phyloP scores from a whole-genome alignment of 2,329 filamentous ascomycete genomes.

The Endocalyx cinctus region DNA sequence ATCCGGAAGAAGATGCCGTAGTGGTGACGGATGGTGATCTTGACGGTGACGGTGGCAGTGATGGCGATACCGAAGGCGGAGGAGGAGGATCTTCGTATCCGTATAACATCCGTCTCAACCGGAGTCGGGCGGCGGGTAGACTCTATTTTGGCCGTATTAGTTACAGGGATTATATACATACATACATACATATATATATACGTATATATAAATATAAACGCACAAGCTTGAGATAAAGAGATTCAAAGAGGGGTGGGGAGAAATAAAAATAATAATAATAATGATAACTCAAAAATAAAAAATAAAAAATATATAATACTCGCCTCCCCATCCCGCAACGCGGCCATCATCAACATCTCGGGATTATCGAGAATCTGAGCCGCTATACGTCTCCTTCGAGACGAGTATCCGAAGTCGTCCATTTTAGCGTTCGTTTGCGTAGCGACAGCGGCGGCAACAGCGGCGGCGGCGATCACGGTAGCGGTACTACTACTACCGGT shows the following conservation, averaged over 20 bases:
- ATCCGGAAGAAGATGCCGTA: no score
- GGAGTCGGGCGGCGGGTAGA: constrained; percentile 50
- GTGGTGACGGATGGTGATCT: no score
- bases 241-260: no score
- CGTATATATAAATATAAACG: not conserved
- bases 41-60: not conserved
- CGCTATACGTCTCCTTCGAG: constrained; percentile 46
- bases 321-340: constrained; percentile 49
- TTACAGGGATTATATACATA: not conserved
- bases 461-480: no score
- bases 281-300: not conserved
- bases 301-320: not conserved
- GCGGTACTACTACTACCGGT: no score
- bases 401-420: no score
- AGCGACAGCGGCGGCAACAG: no score
- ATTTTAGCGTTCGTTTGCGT: no score
- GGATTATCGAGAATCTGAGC: constrained; percentile 51
- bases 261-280: not conserved
- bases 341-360: constrained; percentile 56
- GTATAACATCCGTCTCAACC: constrained; percentile 53
- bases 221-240: not conserved
- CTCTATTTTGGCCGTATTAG: no score
- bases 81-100: constrained; percentile 37
- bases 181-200: not conserved
- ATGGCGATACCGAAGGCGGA: not conserved